Evolutionary conservation across 2,329 filamentous ascomycete genomes (phyloP).

Genomic region (Coniochaeta sp.): DNA sequence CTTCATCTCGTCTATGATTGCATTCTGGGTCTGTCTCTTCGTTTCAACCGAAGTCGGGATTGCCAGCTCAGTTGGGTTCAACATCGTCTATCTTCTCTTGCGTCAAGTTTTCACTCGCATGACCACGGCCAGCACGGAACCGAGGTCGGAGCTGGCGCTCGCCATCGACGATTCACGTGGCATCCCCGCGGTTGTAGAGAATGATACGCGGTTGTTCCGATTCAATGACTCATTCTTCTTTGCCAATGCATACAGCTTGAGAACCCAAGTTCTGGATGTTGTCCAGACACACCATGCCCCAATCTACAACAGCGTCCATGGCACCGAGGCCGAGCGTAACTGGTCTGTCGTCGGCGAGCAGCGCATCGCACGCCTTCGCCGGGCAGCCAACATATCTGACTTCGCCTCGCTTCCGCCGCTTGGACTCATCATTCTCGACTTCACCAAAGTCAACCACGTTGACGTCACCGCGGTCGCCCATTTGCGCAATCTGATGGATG

Average conservation of each 20-base stretch:
- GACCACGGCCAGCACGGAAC: constrained; percentile 18
- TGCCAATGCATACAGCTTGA: constrained; percentile 49
- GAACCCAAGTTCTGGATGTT: constrained; percentile 39
- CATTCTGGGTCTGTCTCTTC: constrained; percentile 58
- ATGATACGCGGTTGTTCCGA: constrained; percentile 47
- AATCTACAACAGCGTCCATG: constrained; percentile 25
- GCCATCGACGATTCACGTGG: constrained; percentile 16
- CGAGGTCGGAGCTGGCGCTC: constrained; percentile 18
- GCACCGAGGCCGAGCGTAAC: constrained; percentile 29
- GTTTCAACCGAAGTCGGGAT: constrained; percentile 54
- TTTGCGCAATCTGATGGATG: constrained; percentile 37
- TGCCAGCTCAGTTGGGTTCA: constrained; percentile 53
- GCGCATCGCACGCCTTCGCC: constrained; percentile 37
- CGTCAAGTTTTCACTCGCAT: constrained; percentile 47
- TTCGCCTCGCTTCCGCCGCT: constrained; percentile 29
- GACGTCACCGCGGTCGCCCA: constrained; percentile 45
- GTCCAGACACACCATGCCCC: constrained; percentile 38
- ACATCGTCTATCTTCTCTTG: constrained; percentile 52
- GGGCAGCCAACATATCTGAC: constrained; percentile 24
- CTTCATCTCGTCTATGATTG: constrained; percentile 55
- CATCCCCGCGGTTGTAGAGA: constrained; percentile 23
- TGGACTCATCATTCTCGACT: constrained; percentile 42
- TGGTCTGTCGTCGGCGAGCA: constrained; percentile 48
- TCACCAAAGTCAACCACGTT: constrained; percentile 41
- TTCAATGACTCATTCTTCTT: constrained; percentile 54